These are phyloP conservation scores for Phallus indusiatus DNA, from an alignment of 768 basidiomycete species.

Conservation along the genomic window DNA sequence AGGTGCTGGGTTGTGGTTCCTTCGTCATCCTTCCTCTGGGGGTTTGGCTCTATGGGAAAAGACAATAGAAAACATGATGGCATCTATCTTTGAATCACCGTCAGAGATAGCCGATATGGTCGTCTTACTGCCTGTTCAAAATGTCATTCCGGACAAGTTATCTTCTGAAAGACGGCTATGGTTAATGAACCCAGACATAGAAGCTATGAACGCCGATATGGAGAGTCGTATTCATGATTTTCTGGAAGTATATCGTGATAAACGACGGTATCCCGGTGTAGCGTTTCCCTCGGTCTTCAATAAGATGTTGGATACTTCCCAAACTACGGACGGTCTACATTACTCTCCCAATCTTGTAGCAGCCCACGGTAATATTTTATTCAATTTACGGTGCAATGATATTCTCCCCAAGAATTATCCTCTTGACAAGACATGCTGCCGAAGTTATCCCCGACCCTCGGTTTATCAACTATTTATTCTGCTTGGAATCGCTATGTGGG, in stretches of 20 bases:
- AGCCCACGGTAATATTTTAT: constrained; percentile 65
- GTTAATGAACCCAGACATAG: constrained; percentile 71
- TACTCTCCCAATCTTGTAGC: constrained; percentile 54
- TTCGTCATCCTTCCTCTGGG: constrained; percentile 67
- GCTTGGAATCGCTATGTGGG: constrained; percentile 35
- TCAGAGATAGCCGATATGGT: constrained; percentile 55
- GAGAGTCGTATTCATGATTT: constrained; percentile 47
- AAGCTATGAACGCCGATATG: constrained; percentile 86
- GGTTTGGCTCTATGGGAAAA: constrained; percentile 73
- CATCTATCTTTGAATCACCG: constrained; percentile 29
- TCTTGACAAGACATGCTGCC: constrained; percentile 73
- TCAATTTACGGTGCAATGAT: constrained; percentile 78
- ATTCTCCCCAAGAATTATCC: constrained; percentile 51
- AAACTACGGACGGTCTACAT: constrained; percentile 82
- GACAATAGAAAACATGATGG: constrained; percentile 59
- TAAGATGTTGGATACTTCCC: constrained; percentile 56
- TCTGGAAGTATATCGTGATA: constrained; percentile 21
- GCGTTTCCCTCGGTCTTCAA: constrained; percentile 67
- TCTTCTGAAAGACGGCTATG: constrained; percentile 51
- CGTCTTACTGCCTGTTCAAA: constrained; percentile 70
- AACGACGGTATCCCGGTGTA: constrained; percentile 13
- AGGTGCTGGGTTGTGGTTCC: constrained; percentile 85
- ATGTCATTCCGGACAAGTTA: constrained; percentile 58
- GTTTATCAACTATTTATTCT: constrained; percentile 47
- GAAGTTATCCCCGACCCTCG: constrained; percentile 60